A percentile compares a stretch with the other conserved stretches of the same genome.
Evolutionary conservation across 805 yeast genomes (phyloP).

Genomic region (Tetrapisispora namnaoensis): DNA sequence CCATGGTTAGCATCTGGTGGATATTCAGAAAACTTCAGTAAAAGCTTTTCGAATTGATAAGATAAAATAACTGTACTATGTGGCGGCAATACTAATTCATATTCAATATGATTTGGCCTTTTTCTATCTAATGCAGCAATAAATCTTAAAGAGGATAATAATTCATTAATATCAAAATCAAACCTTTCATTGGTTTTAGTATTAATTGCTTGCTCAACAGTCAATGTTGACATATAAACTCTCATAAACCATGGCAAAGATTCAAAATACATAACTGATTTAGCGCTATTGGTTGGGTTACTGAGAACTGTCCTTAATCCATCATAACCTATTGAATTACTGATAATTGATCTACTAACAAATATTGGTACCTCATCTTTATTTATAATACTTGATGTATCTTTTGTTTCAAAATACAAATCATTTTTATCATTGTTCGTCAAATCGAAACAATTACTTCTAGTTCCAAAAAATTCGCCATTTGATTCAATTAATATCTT

Average conservation of each 20-base stretch:
- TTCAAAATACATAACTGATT: conserved; percentile 59
- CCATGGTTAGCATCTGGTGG: conserved; percentile 99
- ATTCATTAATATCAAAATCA: conserved; percentile 18
- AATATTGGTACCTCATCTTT: conserved; percentile 47
- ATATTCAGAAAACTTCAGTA: conserved; percentile 77
- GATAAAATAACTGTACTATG: conserved; percentile 48
- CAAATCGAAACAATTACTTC: conserved; percentile 32
- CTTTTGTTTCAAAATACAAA: conserved; percentile 29
- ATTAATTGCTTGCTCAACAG: conserved; percentile 26
- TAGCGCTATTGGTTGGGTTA: conserved; percentile 49
- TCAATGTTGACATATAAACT: conserved; percentile 63
- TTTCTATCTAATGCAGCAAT: conserved; percentile 70
- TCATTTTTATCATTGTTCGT: conserved; percentile 19
- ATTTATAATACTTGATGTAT: conserved; percentile 37
- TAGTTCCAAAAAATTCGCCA: conserved; percentile 25
- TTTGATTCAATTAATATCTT: conserved; percentile 28
- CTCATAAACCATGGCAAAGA: conserved; percentile 90
- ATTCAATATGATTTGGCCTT: conserved; percentile 77
- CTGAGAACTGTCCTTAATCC: conserved; percentile 70
- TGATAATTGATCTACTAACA: conserved; percentile 81
- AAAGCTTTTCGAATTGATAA: conserved; percentile 78
- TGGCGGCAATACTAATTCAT: conserved; percentile 56
- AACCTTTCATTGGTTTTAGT: conserved; percentile 6
- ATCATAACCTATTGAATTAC: conserved; percentile 85
- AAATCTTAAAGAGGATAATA: conserved; percentile 48